These are phyloP conservation scores for Penicillium soppii DNA, from an alignment of 495 filamentous ascomycete genomes.

Conservation along the genomic window DNA sequence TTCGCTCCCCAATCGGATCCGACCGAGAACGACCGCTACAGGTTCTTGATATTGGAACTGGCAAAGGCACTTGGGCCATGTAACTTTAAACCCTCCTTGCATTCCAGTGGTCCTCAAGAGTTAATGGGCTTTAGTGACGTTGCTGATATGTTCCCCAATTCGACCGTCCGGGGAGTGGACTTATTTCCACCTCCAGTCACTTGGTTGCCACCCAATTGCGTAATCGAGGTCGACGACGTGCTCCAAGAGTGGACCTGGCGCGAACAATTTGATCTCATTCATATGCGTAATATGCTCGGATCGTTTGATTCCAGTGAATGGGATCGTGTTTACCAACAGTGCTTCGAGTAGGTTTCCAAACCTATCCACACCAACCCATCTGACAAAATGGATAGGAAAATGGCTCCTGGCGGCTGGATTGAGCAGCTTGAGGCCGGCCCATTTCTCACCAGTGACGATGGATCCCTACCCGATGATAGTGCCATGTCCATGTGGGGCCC, in stretches of 20 bases:
- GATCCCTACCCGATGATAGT: constrained; percentile 31
- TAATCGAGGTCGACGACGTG: constrained; percentile 21
- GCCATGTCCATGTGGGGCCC: constrained; percentile 21
- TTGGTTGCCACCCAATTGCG: constrained; percentile 23
- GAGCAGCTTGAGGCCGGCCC: constrained; percentile 52
- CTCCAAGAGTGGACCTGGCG: constrained; percentile 30
- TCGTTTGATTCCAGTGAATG: constrained; percentile 26
- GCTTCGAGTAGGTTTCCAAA: constrained; percentile 14
- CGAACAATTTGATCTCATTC: constrained; percentile 34
- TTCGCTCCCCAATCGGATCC: constrained; percentile 13
- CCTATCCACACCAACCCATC: background rate
- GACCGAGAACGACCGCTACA: constrained; percentile 1
- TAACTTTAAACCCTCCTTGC: background rate
- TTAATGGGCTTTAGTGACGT: constrained; percentile 12
- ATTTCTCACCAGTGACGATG: constrained; percentile 44
- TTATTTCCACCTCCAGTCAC: constrained; percentile 24
- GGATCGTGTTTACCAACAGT: constrained; percentile 29
- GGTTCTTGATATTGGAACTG: constrained; percentile 23
- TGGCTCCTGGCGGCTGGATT: constrained; percentile 54
- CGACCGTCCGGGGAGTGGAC: constrained; percentile 25
- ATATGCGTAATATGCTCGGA: constrained; percentile 27
- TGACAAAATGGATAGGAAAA: constrained; percentile 11
- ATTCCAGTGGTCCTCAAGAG: background rate
- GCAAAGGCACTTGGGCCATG: constrained; percentile 25
- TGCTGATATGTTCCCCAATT: constrained; percentile 20